A percentile compares a stretch with the other conserved stretches of the same genome.
These are phyloP conservation scores for Suillus discolor DNA, from an alignment of 768 basidiomycete species.

Conservation along the genomic window DNA sequence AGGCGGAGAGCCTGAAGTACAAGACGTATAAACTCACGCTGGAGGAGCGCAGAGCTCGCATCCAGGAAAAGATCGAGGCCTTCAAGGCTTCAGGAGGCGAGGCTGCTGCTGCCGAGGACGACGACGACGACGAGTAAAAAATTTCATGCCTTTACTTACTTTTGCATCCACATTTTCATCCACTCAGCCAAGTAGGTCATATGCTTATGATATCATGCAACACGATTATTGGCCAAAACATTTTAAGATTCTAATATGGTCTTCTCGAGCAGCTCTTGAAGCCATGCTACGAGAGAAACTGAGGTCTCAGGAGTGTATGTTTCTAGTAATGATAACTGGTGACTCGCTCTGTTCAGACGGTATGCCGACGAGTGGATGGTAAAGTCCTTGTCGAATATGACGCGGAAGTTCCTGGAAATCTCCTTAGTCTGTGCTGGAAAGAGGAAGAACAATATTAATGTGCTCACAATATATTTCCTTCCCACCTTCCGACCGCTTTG, in stretches of 20 bases:
- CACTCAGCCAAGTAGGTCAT: slow-evolving; percentile 16
- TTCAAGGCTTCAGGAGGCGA: slow-evolving; percentile 72
- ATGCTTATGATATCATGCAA: slow-evolving; percentile 25
- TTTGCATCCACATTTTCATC: slow-evolving; percentile 2
- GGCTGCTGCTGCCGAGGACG: slow-evolving; percentile 41
- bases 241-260: slow-evolving; percentile 31
- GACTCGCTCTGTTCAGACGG: slow-evolving; percentile 45
- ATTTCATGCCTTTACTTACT: slow-evolving; percentile 8
- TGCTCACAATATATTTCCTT: slow-evolving; percentile 73
- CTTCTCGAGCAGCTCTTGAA: slow-evolving; percentile 47
- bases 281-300: slow-evolving; percentile 56
- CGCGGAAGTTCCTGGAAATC: slow-evolving; percentile 60
- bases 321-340: slow-evolving; percentile 43
- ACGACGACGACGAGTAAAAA: slow-evolving; percentile 62
- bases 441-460: neutral
- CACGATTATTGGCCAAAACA: slow-evolving; percentile 11
- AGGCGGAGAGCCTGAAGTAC: slow-evolving; percentile 77
- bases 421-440: slow-evolving; percentile 5
- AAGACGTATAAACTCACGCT: slow-evolving; percentile 67
- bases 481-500: slow-evolving; percentile 72
- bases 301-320: slow-evolving; percentile 40
- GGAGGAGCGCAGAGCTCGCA: slow-evolving; percentile 76
- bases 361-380: slow-evolving; percentile 61
- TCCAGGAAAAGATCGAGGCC: slow-evolving; percentile 87
- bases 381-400: slow-evolving; percentile 53